These are phyloP conservation scores for Claviceps arundinis DNA, from an alignment of 2,329 filamentous ascomycete species.

Conservation along the genomic window DNA sequence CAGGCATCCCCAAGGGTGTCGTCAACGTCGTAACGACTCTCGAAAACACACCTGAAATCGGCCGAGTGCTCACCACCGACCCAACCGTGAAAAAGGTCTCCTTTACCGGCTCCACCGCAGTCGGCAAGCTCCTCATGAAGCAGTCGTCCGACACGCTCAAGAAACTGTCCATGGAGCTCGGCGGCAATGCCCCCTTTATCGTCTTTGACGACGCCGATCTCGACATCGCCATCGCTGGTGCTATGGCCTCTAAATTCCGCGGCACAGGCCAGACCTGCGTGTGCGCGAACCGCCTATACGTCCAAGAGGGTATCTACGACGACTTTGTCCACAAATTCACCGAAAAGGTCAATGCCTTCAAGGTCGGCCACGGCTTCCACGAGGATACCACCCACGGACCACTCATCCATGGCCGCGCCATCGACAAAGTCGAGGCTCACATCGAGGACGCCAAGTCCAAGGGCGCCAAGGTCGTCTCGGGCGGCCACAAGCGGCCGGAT, in stretches of 20 bases:
- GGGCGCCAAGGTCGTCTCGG: constrained; percentile 61
- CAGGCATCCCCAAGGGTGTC: constrained; percentile 81
- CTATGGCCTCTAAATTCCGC: constrained; percentile 81
- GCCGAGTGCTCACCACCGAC: constrained; percentile 57
- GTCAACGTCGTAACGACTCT: constrained; percentile 77
- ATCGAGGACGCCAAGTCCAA: constrained; percentile 67
- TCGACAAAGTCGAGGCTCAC: constrained; percentile 66
- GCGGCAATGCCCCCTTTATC: constrained; percentile 91
- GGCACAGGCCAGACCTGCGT: constrained; percentile 94
- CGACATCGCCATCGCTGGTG: constrained; percentile 69
- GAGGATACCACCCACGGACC: constrained; percentile 65
- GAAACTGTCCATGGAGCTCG: constrained; percentile 74
- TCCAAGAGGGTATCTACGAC: constrained; percentile 69
- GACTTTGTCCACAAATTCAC: constrained; percentile 55
- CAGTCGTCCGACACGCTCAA: constrained; percentile 78
- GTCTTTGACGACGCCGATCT: constrained; percentile 93
- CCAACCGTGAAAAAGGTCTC: constrained; percentile 76
- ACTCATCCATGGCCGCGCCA: constrained; percentile 71
- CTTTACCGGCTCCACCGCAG: constrained; percentile 70
- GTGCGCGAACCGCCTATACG: constrained; percentile 71
- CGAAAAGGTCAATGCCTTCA: constrained; percentile 60
- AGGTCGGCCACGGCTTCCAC: constrained; percentile 62
- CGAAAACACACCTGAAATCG: constrained; percentile 68
- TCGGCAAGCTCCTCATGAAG: constrained; percentile 72
- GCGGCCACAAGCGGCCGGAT: constrained; percentile 60